Evolutionary conservation across 1,284 basidiomycete genomes (phyloP).

Genomic region (Malassezia arunalokei): DNA sequence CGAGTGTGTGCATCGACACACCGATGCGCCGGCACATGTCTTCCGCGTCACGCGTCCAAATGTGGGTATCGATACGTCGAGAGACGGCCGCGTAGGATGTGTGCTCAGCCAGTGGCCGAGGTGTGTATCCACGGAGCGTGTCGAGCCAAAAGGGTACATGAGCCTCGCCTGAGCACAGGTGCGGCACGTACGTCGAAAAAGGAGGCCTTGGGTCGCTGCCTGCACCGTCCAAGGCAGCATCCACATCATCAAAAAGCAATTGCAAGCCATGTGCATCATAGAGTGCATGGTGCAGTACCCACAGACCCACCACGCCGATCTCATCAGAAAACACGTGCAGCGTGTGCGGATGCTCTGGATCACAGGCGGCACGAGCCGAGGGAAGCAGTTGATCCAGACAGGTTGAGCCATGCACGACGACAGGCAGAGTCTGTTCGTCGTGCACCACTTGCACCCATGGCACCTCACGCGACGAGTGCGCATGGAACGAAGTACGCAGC

Average conservation of each 20-base stretch:
- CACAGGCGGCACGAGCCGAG: conserved; percentile 4
- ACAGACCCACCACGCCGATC: neutral
- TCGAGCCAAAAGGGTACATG: conserved; percentile 25
- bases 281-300: conserved; percentile 15
- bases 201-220: conserved; percentile 6
- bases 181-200: conserved; percentile 22
- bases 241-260: conserved; percentile 34
- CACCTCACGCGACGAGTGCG: conserved; percentile 16
- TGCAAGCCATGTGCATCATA: conserved; percentile 28
- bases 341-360: conserved; percentile 8
- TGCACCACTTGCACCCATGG: conserved; percentile 31
- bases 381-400: neutral
- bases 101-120: conserved; percentile 5
- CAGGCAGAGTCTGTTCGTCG: neutral
- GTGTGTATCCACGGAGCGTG: conserved; percentile 17
- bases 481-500: conserved; percentile 33
- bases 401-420: neutral
- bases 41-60: conserved; percentile 3
- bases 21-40: conserved; percentile 16
- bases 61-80: neutral
- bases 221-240: conserved; percentile 10
- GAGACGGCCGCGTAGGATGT: neutral
- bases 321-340: neutral
- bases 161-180: conserved; percentile 20
- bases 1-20: conserved; percentile 28